A percentile compares a stretch with the other conserved stretches of the same genome.
These are phyloP conservation scores for Musa beccarii DNA, from an alignment of 176 grass and related monocot species.

Conservation along the genomic window DNA sequence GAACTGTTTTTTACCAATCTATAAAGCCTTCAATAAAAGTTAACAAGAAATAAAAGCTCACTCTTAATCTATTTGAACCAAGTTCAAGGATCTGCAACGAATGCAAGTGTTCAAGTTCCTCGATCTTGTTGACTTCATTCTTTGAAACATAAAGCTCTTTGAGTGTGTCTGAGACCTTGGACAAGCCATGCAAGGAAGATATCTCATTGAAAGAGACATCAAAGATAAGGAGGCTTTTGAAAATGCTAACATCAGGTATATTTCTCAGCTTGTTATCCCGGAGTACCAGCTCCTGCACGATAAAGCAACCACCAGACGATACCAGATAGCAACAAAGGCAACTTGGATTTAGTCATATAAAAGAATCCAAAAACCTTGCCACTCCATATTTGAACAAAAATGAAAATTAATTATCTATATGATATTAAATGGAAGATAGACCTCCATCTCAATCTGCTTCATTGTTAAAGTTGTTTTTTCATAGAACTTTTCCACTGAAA, in stretches of 20 bases:
- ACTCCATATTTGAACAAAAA: background rate
- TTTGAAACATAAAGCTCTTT: constrained; percentile 96
- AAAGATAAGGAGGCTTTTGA: constrained; percentile 71
- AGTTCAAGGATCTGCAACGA: constrained; percentile 84
- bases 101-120: constrained; percentile 79
- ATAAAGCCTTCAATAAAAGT: background rate
- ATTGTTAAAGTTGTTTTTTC: too few relatives aligned
- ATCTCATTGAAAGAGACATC: constrained; percentile 99
- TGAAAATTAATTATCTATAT: background rate
- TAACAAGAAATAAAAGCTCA: constrained; percentile 25
- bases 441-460: too few relatives aligned
- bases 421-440: too few relatives aligned
- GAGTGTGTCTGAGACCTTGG: constrained; percentile 60
- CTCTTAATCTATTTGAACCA: constrained; percentile 90
- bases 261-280: constrained; percentile 85
- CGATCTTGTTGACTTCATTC: constrained; percentile 85
- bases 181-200: constrained; percentile 60
- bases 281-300: constrained; percentile 71
- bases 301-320: background rate
- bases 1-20: background rate
- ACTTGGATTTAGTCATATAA: background rate
- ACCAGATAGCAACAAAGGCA: background rate
- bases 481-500: too few relatives aligned
- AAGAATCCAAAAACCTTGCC: background rate
- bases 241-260: constrained; percentile 71